A percentile compares a stretch with the other conserved stretches of the same genome.
These are phyloP conservation scores for Coniochaeta sp. DNA, from an alignment of 2,329 filamentous ascomycete species.

Conservation along the genomic window DNA sequence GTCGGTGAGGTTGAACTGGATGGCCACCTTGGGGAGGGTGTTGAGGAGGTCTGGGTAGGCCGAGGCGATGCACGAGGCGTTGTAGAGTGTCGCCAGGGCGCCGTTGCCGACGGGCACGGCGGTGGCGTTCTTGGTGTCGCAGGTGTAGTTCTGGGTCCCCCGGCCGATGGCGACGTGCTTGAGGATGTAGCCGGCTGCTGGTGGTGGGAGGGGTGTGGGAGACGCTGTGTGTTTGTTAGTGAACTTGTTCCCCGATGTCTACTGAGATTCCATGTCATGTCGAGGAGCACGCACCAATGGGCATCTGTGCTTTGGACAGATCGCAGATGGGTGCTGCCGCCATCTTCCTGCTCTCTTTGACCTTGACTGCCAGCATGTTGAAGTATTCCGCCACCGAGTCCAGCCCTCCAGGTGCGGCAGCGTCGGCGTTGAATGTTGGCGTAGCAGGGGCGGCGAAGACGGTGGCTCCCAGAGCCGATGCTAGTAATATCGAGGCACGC, in stretches of 20 bases:
- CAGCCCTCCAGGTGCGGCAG: conserved; percentile 31
- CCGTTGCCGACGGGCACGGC: conserved; percentile 60
- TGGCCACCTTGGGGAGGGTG: conserved; percentile 58
- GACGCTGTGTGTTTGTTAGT: conserved; percentile 35
- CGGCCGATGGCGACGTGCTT: conserved; percentile 79
- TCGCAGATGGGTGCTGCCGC: conserved; percentile 42
- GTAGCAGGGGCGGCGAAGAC: conserved; percentile 38
- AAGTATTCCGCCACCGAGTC: conserved; percentile 53
- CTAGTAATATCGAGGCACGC: conserved; percentile 40
- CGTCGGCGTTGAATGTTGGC: conserved; percentile 34
- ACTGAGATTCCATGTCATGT: not conserved
- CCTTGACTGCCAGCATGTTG: conserved; percentile 49
- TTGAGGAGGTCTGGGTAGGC: conserved; percentile 60
- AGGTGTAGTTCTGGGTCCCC: conserved; percentile 93
- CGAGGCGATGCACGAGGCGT: conserved; percentile 73
- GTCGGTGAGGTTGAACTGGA: conserved; percentile 54
- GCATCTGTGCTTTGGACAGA: conserved; percentile 44
- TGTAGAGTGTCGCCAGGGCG: conserved; percentile 79
- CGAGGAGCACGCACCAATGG: conserved; percentile 31
- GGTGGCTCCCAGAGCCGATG: conserved; percentile 38
- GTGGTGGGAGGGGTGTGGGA: conserved; percentile 49
- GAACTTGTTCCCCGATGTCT: not conserved
- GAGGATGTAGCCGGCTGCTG: conserved; percentile 53
- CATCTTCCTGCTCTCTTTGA: conserved; percentile 38
- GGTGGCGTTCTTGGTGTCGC: conserved; percentile 52